phyloP scores from a whole-genome alignment of 495 filamentous ascomycete species.

The Niebla homalea region DNA sequence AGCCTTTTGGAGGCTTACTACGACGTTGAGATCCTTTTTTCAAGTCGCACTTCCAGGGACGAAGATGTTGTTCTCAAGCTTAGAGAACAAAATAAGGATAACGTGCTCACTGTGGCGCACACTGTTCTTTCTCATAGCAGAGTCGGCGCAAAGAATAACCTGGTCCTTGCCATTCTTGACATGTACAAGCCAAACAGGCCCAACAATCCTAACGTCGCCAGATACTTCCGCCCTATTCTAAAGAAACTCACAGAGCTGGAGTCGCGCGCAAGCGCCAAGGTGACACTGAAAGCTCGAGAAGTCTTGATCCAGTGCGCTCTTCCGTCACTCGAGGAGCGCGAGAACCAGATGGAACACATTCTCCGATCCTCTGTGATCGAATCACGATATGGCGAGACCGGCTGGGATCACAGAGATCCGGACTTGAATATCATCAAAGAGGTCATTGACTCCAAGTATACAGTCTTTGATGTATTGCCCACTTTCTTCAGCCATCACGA shows the following conservation, averaged over 20 bases:
- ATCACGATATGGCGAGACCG: slow-evolving; percentile 90
- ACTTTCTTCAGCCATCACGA: slow-evolving; percentile 90
- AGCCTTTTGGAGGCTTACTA: slow-evolving; percentile 66
- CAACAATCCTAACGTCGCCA: slow-evolving; percentile 70
- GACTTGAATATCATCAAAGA: slow-evolving; percentile 80
- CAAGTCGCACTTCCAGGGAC: slow-evolving; percentile 67
- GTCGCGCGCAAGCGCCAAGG: slow-evolving; percentile 80
- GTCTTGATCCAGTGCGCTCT: slow-evolving; percentile 93
- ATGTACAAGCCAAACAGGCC: slow-evolving; percentile 94
- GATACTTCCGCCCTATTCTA: slow-evolving; percentile 72
- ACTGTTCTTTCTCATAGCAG: slow-evolving; percentile 88
- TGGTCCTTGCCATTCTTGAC: slow-evolving; percentile 81
- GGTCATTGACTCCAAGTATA: slow-evolving; percentile 96
- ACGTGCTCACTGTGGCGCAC: slow-evolving; percentile 67
- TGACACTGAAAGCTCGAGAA: slow-evolving; percentile 91
- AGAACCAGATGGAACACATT: slow-evolving; percentile 96
- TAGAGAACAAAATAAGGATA: slow-evolving; percentile 90
- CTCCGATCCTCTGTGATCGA: slow-evolving; percentile 93
- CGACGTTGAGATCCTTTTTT: slow-evolving; percentile 75
- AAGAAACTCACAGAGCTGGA: slow-evolving; percentile 85
- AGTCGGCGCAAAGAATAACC: slow-evolving; percentile 85
- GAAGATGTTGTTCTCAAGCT: slow-evolving; percentile 92
- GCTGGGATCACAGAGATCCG: slow-evolving; percentile 92
- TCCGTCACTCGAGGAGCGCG: slow-evolving; percentile 88
- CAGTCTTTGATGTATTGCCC: slow-evolving; percentile 89